Evolutionary conservation across 2,329 filamentous ascomycete species (phyloP).

Genomic region (Mariannaea sp.): DNA sequence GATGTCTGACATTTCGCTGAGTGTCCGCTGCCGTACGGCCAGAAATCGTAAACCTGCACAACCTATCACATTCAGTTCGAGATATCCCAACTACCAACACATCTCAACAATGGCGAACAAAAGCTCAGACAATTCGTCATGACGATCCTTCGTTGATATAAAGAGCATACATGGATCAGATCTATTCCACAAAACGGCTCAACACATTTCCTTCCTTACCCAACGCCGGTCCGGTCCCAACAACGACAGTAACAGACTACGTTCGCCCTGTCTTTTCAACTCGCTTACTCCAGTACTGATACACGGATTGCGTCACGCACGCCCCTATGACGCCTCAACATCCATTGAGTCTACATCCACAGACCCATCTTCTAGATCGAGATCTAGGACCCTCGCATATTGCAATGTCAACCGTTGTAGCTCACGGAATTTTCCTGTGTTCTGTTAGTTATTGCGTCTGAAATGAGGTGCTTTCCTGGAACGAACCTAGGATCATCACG

Average conservation of each 20-base stretch:
- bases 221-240: slow-evolving; percentile 17
- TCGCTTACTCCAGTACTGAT: slow-evolving; percentile 25
- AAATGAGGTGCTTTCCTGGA: slow-evolving; percentile 1
- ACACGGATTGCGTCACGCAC: slow-evolving; percentile 21
- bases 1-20: background rate
- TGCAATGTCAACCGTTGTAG: slow-evolving; percentile 93
- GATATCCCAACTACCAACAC: background rate
- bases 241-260: slow-evolving; percentile 8
- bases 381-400: slow-evolving; percentile 81
- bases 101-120: background rate
- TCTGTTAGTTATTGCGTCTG: slow-evolving; percentile 30
- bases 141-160: slow-evolving; percentile 11
- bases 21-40: background rate
- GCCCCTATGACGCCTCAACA: slow-evolving; percentile 41
- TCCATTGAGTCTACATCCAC: slow-evolving; percentile 52
- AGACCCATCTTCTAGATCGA: slow-evolving; percentile 55
- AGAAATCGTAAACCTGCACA: background rate
- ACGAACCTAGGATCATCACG: slow-evolving; percentile 87
- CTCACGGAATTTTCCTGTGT: slow-evolving; percentile 87
- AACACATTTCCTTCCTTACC: slow-evolving; percentile 6
- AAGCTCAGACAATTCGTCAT: slow-evolving; percentile 1
- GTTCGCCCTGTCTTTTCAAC: slow-evolving; percentile 3
- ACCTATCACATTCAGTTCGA: too few relatives aligned
- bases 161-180: background rate
- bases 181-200: slow-evolving; percentile 16